Conservation (phyloP, 2,329 filamentous ascomycete genomes). For the Diaporthe citrichinensis region DNA sequence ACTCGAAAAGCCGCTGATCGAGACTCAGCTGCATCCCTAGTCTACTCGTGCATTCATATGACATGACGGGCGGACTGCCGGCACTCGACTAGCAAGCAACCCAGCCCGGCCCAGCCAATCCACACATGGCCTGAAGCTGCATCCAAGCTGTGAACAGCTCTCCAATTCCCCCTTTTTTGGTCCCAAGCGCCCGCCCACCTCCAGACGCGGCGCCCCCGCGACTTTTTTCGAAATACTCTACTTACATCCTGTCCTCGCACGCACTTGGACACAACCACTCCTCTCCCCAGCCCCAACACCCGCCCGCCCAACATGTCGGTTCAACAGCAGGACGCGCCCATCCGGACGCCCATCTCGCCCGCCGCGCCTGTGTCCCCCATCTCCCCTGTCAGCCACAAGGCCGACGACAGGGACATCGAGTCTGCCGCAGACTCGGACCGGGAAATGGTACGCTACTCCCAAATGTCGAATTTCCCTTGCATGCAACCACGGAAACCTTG, state of each 20-base stretch:
- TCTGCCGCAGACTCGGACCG: slow-evolving; percentile 53
- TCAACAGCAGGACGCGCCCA: slow-evolving; percentile 48
- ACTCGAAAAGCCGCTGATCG: background rate
- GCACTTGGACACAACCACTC: background rate
- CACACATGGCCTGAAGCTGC: slow-evolving; percentile 39
- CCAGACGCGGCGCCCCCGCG: slow-evolving; percentile 31
- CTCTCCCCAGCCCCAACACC: slow-evolving; percentile 3
- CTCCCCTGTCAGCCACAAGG: slow-evolving; percentile 42
- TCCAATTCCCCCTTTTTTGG: slow-evolving; percentile 24
- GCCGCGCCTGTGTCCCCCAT: slow-evolving; percentile 39
- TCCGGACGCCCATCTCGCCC: slow-evolving; percentile 39
- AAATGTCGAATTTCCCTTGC: slow-evolving; percentile 37
- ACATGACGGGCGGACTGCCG: slow-evolving; percentile 21
- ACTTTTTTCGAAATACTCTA: slow-evolving; percentile 23
- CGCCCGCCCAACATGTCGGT: slow-evolving; percentile 48
- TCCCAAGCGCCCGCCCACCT: slow-evolving; percentile 24
- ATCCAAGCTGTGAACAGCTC: slow-evolving; percentile 39
- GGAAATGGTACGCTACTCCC: slow-evolving; percentile 53
- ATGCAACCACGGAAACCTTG: slow-evolving; percentile 31
- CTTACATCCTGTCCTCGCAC: slow-evolving; percentile 14
- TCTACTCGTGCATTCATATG: background rate
- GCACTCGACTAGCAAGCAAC: slow-evolving; percentile 18
- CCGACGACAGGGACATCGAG: slow-evolving; percentile 42
- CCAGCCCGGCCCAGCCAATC: slow-evolving; percentile 23
- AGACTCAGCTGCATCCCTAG: background rate